Evolutionary conservation across 2,329 filamentous ascomycete species (phyloP).

Genomic region (Trichothecium roseum): DNA sequence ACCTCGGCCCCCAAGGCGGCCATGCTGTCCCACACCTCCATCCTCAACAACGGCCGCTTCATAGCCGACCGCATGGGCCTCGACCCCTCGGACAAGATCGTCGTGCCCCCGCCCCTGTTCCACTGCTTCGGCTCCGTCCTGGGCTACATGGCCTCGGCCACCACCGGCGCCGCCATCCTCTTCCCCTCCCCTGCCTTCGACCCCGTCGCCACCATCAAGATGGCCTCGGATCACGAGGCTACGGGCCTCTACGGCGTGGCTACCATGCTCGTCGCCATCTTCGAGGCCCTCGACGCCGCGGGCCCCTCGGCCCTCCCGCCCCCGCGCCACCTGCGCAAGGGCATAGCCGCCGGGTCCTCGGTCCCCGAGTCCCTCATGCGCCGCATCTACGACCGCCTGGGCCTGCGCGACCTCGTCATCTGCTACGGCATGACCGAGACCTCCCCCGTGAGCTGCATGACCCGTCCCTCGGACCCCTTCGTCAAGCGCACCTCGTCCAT

Average conservation of each 20-base stretch:
- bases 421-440: slow-evolving; percentile 98
- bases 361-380: slow-evolving; percentile 77
- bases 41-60: slow-evolving; percentile 83
- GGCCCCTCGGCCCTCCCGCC: slow-evolving; percentile 15
- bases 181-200: slow-evolving; percentile 85
- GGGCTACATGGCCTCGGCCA: slow-evolving; percentile 93
- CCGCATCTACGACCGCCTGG: slow-evolving; percentile 61
- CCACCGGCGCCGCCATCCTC: slow-evolving; percentile 66
- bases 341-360: slow-evolving; percentile 81
- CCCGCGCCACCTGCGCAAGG: slow-evolving; percentile 55
- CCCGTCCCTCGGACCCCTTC: slow-evolving; percentile 63
- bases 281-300: slow-evolving; percentile 57
- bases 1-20: slow-evolving; percentile 87
- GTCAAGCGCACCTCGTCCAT: slow-evolving; percentile 65
- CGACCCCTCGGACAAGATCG: slow-evolving; percentile 61
- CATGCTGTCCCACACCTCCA: slow-evolving; percentile 73
- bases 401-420: slow-evolving; percentile 75
- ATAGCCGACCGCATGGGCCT: slow-evolving; percentile 83
- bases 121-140: slow-evolving; percentile 86
- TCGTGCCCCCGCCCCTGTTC: slow-evolving; percentile 79
- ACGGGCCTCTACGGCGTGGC: slow-evolving; percentile 76
- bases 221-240: slow-evolving; percentile 41
- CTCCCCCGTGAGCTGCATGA: slow-evolving; percentile 70
- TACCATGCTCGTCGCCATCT: slow-evolving; percentile 86
- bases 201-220: slow-evolving; percentile 56